Evolutionary conservation across 345 rosid genomes (phyloP), one percentile per base, ranked within the genome.

Genomic region (Lagerstroemia speciosa): DNA sequence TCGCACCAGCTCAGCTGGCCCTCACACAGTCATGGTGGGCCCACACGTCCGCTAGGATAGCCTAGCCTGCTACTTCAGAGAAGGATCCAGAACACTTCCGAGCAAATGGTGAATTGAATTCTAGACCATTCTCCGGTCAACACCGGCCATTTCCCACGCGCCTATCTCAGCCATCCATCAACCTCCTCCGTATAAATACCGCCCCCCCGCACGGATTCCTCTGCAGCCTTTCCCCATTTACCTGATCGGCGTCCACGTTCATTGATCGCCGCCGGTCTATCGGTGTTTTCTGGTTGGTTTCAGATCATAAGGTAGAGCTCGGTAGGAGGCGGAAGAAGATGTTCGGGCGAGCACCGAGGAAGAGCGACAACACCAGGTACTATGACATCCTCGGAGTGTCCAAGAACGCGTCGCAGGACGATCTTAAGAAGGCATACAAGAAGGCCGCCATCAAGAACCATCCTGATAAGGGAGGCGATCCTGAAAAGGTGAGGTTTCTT

Each of bases 381-480:
- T 93, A 93, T 71, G 97, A 93, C 77, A 79, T 93, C 65, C 71
- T 90, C 41, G 98, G 98, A 3, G 96, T 93, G 27, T 81, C 97
- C 0, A 86, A 93, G 80, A 77, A 77, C 72, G 96, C 92, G 0
- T 60, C 88, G 1, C 96, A 68, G 11, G 98, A 93, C 12, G 97
- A 93, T 74, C 82, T 93, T 69, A 93, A 89, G 84, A 93, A 90
- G 77, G 98, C 98, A 32, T 90, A 89, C 62, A 83, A 76, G 78
- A 93, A 85, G 52, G 97, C 98, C 53, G 98, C 98, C 33, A 89
- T 93, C 73, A 90, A 89, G 80, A 90, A 93, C 63, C 98, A 93
- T 74, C 98, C 98, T 20, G 97, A 93, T 57, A 93, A 93, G 79
- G 97, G 98, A n/a, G 98, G 98, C 64, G 98, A 91, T 83, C 94